Percentiles rank a stretch among this genome's conserved stretches.
phyloP scores from a whole-genome alignment of 331 rosid species.

The Acacia pycnantha region DNA sequence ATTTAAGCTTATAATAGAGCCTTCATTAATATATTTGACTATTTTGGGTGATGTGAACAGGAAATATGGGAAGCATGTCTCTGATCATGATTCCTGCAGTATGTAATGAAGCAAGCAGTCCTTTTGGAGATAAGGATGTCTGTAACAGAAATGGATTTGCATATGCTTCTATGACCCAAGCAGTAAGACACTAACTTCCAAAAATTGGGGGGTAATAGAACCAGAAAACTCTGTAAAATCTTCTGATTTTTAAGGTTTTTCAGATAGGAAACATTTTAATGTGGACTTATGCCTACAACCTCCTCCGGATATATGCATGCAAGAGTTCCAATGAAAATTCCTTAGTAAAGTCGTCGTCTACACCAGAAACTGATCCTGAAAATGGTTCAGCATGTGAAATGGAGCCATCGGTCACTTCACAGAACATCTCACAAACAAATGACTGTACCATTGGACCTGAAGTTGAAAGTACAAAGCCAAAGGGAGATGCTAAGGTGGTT shows the following conservation, averaged over 20 bases:
- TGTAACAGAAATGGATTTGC: constrained; percentile 27
- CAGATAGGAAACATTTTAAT: constrained; percentile 25
- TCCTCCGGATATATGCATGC: constrained; percentile 18
- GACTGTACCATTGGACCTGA: not conserved
- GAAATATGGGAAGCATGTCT: constrained; percentile 29
- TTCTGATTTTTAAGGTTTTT: not conserved
- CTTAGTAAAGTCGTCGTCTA: not conserved
- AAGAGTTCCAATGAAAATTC: constrained; percentile 18
- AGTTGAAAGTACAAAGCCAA: not conserved
- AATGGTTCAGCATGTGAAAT: not conserved
- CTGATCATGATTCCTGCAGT: constrained; percentile 30
- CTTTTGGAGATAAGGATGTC: constrained; percentile 34
- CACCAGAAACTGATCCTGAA: not conserved
- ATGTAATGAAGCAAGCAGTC: constrained; percentile 20
- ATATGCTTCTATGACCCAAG: constrained; percentile 32
- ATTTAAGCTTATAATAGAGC: not conserved
- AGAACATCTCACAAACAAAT: not conserved
- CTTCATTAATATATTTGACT: not conserved
- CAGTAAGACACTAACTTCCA: constrained; percentile 11
- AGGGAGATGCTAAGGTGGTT: constrained; percentile 4
- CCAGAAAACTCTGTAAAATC: too few relatives aligned
- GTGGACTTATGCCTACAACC: constrained; percentile 29
- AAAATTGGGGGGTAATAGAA: not conserved
- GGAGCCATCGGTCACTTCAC: not conserved
- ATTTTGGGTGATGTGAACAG: constrained; percentile 3